Conservation (phyloP, 83 land plant species). For the Larix sibirica region DNA sequence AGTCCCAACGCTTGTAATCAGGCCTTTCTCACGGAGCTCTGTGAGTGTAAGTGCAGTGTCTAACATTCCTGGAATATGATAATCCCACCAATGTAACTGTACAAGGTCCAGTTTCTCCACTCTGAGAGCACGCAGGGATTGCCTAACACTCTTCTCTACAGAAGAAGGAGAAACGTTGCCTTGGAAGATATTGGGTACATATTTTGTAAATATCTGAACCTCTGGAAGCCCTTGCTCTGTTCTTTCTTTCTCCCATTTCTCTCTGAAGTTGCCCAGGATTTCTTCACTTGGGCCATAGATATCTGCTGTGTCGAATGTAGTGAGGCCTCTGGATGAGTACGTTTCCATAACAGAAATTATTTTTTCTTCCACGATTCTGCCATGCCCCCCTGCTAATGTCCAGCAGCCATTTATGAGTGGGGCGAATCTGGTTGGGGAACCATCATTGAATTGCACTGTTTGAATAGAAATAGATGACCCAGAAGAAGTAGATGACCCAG, state of each 20-base stretch:
- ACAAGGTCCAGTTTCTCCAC: constrained; percentile 38
- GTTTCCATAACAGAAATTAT: constrained; percentile 34
- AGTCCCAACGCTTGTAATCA: constrained; percentile 37
- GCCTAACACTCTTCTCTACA: constrained; percentile 22
- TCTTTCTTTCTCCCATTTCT: constrained; percentile 20
- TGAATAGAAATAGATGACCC: background rate
- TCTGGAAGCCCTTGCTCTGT: background rate
- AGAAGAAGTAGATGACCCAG: background rate
- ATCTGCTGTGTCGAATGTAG: constrained; percentile 45
- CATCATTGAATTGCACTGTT: constrained; percentile 30
- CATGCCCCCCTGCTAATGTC: constrained; percentile 44
- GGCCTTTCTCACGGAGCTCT: constrained; percentile 35
- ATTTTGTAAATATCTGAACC: constrained; percentile 38
- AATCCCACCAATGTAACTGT: constrained; percentile 51
- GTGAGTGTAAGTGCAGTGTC: constrained; percentile 30
- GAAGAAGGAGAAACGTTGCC: constrained; percentile 15
- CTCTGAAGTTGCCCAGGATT: constrained; percentile 27
- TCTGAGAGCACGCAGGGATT: constrained; percentile 28
- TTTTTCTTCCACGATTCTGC: constrained; percentile 23
- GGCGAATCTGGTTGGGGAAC: constrained; percentile 24
- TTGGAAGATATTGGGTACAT: constrained; percentile 41
- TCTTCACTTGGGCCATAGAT: constrained; percentile 44
- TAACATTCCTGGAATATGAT: constrained; percentile 32
- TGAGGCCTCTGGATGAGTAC: constrained; percentile 29
- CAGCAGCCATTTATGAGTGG: constrained; percentile 36